These are phyloP conservation scores for Senna siamea DNA, from an alignment of 306 rosid species.

Conservation along the genomic window DNA sequence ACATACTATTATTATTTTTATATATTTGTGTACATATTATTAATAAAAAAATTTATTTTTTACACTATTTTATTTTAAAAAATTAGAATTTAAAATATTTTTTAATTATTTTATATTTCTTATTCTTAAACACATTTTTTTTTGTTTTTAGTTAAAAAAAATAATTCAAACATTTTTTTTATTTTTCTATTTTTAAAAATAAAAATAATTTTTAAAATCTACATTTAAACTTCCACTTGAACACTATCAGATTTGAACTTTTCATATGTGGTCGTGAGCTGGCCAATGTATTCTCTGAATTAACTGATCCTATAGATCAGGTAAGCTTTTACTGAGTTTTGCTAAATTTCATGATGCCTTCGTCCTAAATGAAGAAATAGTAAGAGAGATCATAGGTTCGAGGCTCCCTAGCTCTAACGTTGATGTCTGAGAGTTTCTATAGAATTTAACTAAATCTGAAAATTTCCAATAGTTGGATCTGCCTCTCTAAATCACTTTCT, in stretches of 20 bases:
- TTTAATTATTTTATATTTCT: no score
- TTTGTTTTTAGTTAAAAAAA: no score
- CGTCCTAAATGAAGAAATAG: neutral
- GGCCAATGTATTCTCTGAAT: constrained; percentile 95
- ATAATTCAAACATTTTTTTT: no score
- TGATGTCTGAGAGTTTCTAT: neutral
- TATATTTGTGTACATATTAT: no score
- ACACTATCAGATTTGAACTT: constrained; percentile 96
- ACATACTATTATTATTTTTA: no score
- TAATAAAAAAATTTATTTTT: no score
- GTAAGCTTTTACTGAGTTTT: constrained; percentile 46
- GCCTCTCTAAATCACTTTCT: neutral
- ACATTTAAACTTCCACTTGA: no score
- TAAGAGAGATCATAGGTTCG: neutral
- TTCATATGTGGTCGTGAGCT: constrained; percentile 96
- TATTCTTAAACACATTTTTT: no score
- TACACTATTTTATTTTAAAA: no score
- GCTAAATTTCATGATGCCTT: neutral
- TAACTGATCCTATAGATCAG: constrained; percentile 98
- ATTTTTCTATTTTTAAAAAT: no score
- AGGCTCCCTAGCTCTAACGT: neutral
- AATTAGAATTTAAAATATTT: no score
- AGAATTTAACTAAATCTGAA: neutral
- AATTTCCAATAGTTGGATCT: neutral
- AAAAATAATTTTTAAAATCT: no score